Conservation (phyloP, 1,284 basidiomycete genomes). For the Trametes hirsuta region DNA sequence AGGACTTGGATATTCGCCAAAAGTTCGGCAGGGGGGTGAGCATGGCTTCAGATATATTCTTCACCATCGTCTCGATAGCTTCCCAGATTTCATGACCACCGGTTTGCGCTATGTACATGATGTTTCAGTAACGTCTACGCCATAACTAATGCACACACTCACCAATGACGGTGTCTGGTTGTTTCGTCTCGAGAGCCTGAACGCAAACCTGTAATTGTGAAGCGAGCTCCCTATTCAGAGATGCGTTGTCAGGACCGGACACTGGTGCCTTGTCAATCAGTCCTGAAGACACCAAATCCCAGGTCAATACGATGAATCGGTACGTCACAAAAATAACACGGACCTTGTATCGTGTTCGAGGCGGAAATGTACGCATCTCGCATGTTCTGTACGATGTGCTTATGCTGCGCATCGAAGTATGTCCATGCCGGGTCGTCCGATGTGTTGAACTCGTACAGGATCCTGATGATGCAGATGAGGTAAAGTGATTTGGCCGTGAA, state of each 20-base stretch:
- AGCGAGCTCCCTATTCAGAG: constrained; percentile 48
- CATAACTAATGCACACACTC: constrained; percentile 27
- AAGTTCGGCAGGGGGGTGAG: constrained; percentile 84
- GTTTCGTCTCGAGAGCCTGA: constrained; percentile 62
- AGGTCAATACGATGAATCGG: no score
- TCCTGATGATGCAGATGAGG: constrained; percentile 46
- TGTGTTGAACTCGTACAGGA: constrained; percentile 81
- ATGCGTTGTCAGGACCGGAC: constrained; percentile 40
- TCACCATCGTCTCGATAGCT: constrained; percentile 73
- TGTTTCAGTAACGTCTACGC: background rate
- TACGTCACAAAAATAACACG: constrained; percentile 16
- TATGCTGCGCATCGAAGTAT: constrained; percentile 93
- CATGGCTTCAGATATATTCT: constrained; percentile 71
- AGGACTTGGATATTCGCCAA: constrained; percentile 91
- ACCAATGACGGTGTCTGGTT: constrained; percentile 69
- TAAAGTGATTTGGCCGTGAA: background rate
- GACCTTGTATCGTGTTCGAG: constrained; percentile 60
- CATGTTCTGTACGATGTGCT: constrained; percentile 83
- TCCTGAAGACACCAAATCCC: constrained; percentile 36
- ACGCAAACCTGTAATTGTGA: constrained; percentile 61
- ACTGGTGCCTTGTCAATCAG: constrained; percentile 45
- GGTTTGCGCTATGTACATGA: constrained; percentile 34
- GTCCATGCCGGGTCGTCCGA: constrained; percentile 91
- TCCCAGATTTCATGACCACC: constrained; percentile 83
- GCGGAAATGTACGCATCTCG: constrained; percentile 65